Evolutionary conservation across 2,329 filamentous ascomycete species (phyloP), one percentile per base, ranked within the genome.

Genomic region (Apiospora aurea): DNA sequence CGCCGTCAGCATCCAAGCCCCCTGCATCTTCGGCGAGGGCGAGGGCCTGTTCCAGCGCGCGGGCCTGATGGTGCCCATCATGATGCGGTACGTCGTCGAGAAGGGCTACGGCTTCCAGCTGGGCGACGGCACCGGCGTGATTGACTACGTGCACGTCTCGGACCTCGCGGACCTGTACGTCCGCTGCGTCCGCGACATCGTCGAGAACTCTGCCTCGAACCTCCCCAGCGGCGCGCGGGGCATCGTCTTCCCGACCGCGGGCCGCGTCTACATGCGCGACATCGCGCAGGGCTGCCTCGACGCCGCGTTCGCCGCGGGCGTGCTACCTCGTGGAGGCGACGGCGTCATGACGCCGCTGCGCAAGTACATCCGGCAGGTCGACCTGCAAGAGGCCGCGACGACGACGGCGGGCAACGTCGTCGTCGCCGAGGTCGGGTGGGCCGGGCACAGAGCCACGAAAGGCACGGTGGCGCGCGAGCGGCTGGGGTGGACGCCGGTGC

Each of bases 81-180:
- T 75, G 70, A 76, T 74, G 74, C 26, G 21, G 24, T 76, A 75
- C 53, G 74, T 76, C 4, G 69, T 76, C 10, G 13, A 57, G 14
- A 66, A 69, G 16, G 75, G 74, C 8, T 71, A 73, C 69, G 73
- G 75, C 14, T 73, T 75, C 67, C 68, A 41, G 21, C 66, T 75
- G 8, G 74, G 74, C 24, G 72, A 76, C 51, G 73, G 71, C 34
- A 69, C 72, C 2, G 73, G 71, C 26, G 69, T 70, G 26, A 72
- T 76, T 46, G 74, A 71, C 57, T 71, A 67, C 67, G 74, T 75
- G 4, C 74, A 76, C 29, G 72, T 76, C 3, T 21, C 71, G 3
- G 75, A 75, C 47, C 73, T 76, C 21, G 75, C 75, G 21, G 74
- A 72, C n/a, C 57, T 75, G 4, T 76, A 75, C 67, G 70, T 75